phyloP scores from a whole-genome alignment of 2,329 filamentous ascomycete species.

The Aspergillus sp. region DNA sequence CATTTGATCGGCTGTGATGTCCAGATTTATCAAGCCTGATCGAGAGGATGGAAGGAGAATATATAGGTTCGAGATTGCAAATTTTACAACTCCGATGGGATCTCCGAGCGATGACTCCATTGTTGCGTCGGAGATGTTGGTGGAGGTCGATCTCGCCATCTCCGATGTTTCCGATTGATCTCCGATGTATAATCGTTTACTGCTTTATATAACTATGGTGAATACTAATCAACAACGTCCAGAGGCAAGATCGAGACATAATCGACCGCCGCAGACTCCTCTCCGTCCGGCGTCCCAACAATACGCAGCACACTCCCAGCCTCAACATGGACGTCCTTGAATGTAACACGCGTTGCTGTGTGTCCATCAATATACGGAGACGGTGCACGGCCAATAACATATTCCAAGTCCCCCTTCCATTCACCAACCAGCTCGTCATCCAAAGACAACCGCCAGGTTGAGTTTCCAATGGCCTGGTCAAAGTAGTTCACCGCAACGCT shows the following conservation, averaged over 20 bases:
- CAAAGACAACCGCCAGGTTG: conserved; percentile 57
- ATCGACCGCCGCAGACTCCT: conserved; percentile 65
- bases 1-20: conserved; percentile 6
- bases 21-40: too few species aligned
- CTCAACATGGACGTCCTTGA: conserved; percentile 49
- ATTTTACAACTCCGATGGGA: too few species aligned
- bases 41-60: too few species aligned
- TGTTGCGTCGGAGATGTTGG: too few species aligned
- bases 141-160: too few species aligned
- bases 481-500: conserved; percentile 67
- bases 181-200: too few species aligned
- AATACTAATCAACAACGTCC: conserved; percentile 54
- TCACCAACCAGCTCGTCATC: conserved; percentile 53
- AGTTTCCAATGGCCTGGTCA: conserved; percentile 59
- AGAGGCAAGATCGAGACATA: conserved; percentile 63
- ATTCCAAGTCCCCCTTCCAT: conserved; percentile 63
- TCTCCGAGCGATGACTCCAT: too few species aligned
- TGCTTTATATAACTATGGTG: too few species aligned
- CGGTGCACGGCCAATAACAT: conserved; percentile 58
- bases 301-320: conserved; percentile 57
- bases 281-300: conserved; percentile 58
- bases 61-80: too few species aligned
- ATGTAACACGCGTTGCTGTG: conserved; percentile 63
- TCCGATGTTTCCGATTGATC: too few species aligned
- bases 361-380: conserved; percentile 64